Evolutionary conservation across 176 grass and related monocot species (phyloP).

Genomic region (bread wheat (Triticum aestivum)): IWGSC_CS_RefSeq_v2.1 NC_057801.1:562547584-562548083

Average conservation of each 20-base stretch:
- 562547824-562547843: neutral
- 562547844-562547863: neutral
- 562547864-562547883: neutral
- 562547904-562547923: constrained; percentile 29
- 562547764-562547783: neutral
- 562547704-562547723: no score
- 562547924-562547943: neutral
- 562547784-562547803: neutral
- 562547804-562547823: neutral
- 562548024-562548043: constrained; percentile 53
- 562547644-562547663: no score
- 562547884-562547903: neutral
- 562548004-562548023: constrained; percentile 74
- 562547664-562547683: no score
- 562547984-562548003: constrained; percentile 81
- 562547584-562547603: neutral
- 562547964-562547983: constrained; percentile 64
- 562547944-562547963: constrained; percentile 17
- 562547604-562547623: neutral
- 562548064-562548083: constrained; percentile 57
- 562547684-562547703: no score
- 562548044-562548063: constrained; percentile 79
- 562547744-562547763: no score
- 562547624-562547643: neutral
- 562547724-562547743: no score